Evolutionary conservation across 73 alveolate species (phyloP), one percentile per base, ranked within the genome.

Genomic region (Paramecium sexaurelia): DNA sequence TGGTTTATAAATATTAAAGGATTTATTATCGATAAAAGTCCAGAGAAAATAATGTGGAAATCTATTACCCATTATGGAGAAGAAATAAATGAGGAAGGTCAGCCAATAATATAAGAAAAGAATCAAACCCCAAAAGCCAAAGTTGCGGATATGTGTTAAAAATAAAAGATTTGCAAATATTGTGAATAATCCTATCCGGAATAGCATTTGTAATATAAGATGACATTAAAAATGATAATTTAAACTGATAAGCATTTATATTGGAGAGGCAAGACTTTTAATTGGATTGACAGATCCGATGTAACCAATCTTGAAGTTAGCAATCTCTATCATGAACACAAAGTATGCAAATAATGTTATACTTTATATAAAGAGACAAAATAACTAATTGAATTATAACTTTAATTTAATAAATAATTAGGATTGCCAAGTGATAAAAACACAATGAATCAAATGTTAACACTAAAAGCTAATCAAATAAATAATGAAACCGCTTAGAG

Each of bases 141-240:
- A 55, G 57, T 22, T 10, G 68, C 78, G 10, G 87, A 88, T 33
- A 41, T 68, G 73, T 26, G 91, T 43, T 92, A 86, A 20, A 94
- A 93, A 39, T 78, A 93, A 11, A 94, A 94, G 78, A 91, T 94
- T 57, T 95, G 98, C 27, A 94, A 95, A 47, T 93, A 94, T 69
- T 95, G 98, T 82, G 87, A 85, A 84, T 68, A 92, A 19, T 94
- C 93, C 6, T 94, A 92, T 61, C 95, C 96, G 40, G 92, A 87
- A 36, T 41, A 78, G 39, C 95, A 94, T 32, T 85, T 95, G 10
- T 43, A 94, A 22, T 95, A 95, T 83, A 78, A 94, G 47, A 95
- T 94, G 98, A 95, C 98, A 2, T 61, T 95, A 29, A 85, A 94
- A 45, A 95, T 95, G 98, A 95, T 95, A 7, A 55, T 95, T 8